These are phyloP conservation scores for Magnusiomyces paraingens DNA, from an alignment of 1,139 yeast species.

Conservation along the genomic window DNA sequence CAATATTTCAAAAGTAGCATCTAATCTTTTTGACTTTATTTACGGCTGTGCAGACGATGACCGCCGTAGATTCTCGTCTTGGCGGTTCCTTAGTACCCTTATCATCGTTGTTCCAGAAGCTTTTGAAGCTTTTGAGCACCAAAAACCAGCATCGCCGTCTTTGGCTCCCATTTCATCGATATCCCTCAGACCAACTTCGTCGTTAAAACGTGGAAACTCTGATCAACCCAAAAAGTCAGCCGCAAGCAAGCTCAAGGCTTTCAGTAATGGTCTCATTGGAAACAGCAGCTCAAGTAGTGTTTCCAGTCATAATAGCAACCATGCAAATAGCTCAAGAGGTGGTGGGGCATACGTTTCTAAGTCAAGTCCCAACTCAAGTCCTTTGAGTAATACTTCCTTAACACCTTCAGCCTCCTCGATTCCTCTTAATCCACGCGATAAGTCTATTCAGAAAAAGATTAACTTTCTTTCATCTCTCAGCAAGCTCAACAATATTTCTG, in stretches of 20 bases:
- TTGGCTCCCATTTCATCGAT: not conserved
- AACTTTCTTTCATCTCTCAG: not conserved
- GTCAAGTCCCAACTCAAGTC: not conserved
- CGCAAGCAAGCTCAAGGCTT: constrained; percentile 5
- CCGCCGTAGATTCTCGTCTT: constrained; percentile 12
- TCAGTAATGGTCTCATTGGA: not conserved
- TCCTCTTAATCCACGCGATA: not conserved
- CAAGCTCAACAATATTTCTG: not conserved
- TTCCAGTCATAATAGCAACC: not conserved
- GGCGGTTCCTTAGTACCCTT: constrained; percentile 13
- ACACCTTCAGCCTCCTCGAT: too few species aligned
- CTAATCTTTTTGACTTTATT: constrained; percentile 13
- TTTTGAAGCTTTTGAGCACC: constrained; percentile 4
- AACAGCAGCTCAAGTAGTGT: not conserved
- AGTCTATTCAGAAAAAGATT: not conserved
- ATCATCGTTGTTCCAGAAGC: constrained; percentile 11
- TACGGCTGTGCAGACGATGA: constrained; percentile 14
- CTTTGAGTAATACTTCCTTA: not conserved
- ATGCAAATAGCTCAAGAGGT: not conserved
- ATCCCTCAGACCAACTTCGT: not conserved
- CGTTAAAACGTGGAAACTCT: not conserved
- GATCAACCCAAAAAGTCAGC: not conserved
- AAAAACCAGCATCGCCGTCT: constrained; percentile 6
- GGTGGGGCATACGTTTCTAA: not conserved
- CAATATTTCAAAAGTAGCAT: constrained; percentile 5